Base-by-base conservation (phyloP, 2,329 filamentous ascomycete genomes). In the Phaeosphaeria sp. region DNA sequence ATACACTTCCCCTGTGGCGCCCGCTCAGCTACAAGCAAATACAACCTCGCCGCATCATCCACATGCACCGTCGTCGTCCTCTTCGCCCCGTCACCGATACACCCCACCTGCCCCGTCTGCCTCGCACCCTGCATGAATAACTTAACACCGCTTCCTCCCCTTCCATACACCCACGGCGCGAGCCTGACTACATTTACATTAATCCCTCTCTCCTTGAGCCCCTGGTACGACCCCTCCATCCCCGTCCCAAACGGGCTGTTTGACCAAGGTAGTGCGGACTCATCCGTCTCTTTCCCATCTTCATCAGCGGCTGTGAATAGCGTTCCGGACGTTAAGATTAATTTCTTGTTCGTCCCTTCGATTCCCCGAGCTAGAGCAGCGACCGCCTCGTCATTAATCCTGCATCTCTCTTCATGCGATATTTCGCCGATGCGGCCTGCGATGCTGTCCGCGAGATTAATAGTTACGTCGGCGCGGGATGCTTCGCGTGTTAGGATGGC, bases 81-180 rank as follows among this genome's bases (percentile, higher is more conserved):
- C 44, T 3, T 71, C 64, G 25, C 30, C 0, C 61, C 63, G 1
- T 54, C 55, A 21, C 66, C 62, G 3, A 79, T 77, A 24, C 62
- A 66, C 15, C 53, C 24, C 4, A 54, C 24, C 68, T 56, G 18
- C 62, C 72, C 74, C 6, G 70, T 62, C 9, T 59, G 22, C 68
- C 78, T 74, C 49, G 79, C 71, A 52, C 76, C 58, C 17, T 56
- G 49, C 24, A 80, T 67, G 27, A 74, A 69, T 6, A 56, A 43
- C n/a, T 25, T n/a, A 18, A 68, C 55, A 9, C 76, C 75, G 56
- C 75, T 77, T 13, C 77, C 79, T 1, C 74, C 80, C 18, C 71
- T 72, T 1, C 81, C 81, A 61, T 83, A 81, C 0, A 82, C 80
- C 33, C 70, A 82, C 0, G 79, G 79, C 1, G 81, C 70, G 0